Evolutionary conservation across 192 early-diverging fungal genomes (phyloP).

Genomic region (Backusella tuberculispora): DNA sequence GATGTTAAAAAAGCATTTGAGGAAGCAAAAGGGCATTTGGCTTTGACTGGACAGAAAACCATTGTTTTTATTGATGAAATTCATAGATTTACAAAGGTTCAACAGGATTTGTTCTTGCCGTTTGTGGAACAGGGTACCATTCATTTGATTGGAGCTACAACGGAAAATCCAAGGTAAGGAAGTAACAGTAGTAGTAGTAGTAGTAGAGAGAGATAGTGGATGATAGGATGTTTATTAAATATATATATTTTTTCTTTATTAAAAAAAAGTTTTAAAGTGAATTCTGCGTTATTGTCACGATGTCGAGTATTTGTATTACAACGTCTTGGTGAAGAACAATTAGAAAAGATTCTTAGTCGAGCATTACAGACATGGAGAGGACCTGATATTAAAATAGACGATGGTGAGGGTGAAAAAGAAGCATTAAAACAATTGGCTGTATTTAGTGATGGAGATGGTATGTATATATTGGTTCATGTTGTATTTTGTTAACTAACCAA

Average conservation of each 20-base stretch:
- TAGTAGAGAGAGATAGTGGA: no score
- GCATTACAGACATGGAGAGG: constrained; percentile 54
- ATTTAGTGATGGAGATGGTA: constrained; percentile 82
- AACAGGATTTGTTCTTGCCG: constrained; percentile 87
- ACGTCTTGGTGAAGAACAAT: constrained; percentile 60
- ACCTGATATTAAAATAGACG: constrained; percentile 1
- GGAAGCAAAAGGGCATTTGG: constrained; percentile 61
- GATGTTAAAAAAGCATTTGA: constrained; percentile 75
- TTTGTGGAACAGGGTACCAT: constrained; percentile 77
- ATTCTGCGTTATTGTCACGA: constrained; percentile 77
- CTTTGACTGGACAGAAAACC: constrained; percentile 60
- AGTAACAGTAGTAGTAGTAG: no score
- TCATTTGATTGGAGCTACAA: constrained; percentile 74
- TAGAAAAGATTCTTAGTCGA: constrained; percentile 63
- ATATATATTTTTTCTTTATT: neutral
- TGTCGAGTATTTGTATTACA: constrained; percentile 79
- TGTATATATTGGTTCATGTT: neutral
- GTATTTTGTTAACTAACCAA: neutral
- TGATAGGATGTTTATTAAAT: neutral
- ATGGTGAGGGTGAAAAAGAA: constrained; percentile 36
- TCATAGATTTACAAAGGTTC: constrained; percentile 87
- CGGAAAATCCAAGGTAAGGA: constrained; percentile 71
- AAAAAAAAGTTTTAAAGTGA: constrained; percentile 66
- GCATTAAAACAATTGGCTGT: constrained; percentile 58
- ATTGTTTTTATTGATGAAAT: constrained; percentile 90